Conservation (phyloP, 164 flowering plant species). For the Sedum album region DNA sequence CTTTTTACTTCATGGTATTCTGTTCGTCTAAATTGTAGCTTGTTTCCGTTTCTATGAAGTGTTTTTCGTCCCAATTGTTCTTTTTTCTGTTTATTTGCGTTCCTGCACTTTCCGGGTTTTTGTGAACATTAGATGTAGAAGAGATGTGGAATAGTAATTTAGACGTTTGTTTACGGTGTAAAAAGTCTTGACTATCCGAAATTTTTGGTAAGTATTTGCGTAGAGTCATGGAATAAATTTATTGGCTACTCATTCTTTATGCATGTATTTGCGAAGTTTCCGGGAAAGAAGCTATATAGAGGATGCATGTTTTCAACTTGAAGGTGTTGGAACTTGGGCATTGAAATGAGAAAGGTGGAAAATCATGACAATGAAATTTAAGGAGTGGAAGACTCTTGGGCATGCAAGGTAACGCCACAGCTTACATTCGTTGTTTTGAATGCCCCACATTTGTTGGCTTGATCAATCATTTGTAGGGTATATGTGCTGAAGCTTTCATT, state of each 20-base stretch:
- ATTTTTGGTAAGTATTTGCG: no score
- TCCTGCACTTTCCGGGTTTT: no score
- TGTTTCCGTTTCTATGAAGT: not conserved
- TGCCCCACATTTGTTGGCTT: not conserved
- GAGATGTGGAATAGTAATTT: no score
- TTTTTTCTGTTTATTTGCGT: not conserved
- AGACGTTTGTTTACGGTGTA: no score
- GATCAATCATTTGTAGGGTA: not conserved
- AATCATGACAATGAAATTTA: not conserved
- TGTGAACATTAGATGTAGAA: no score
- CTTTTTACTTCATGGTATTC: conserved; percentile 3
- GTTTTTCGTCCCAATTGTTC: not conserved
- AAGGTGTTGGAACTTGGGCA: not conserved
- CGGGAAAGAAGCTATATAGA: not conserved
- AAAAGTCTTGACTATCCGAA: no score
- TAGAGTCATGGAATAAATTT: no score
- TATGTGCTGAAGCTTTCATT: not conserved
- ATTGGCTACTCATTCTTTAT: not conserved
- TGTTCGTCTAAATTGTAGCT: not conserved
- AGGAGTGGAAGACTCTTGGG: not conserved
- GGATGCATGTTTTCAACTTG: not conserved
- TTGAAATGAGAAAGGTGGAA: not conserved
- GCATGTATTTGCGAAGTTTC: not conserved
- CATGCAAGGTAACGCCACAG: not conserved
- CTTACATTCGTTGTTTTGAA: not conserved